Evolutionary conservation across 768 basidiomycete genomes (phyloP).

Genomic region (Rhodosporidiobolus odoratus): DNA sequence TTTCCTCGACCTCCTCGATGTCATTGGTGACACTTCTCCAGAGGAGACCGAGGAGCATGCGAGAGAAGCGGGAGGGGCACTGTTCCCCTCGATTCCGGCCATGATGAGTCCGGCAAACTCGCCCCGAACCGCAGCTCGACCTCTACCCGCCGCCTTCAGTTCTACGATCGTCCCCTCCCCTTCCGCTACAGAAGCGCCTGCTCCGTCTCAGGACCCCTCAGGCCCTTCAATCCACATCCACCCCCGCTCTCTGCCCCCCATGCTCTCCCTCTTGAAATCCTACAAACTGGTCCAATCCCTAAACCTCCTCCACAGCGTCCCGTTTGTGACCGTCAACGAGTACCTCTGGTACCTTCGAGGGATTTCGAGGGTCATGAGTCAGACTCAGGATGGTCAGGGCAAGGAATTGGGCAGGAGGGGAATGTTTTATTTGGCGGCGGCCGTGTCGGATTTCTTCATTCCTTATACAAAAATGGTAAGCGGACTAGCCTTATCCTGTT

Average conservation of each 20-base stretch:
- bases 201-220: not conserved
- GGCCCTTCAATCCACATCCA: slow-evolving; percentile 58
- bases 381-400: slow-evolving; percentile 24
- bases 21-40: slow-evolving; percentile 44
- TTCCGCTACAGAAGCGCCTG: not conserved
- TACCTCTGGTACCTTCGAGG: slow-evolving; percentile 87
- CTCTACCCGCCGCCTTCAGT: not conserved
- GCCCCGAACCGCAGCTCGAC: not conserved
- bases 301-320: slow-evolving; percentile 73
- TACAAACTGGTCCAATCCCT: slow-evolving; percentile 74
- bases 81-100: slow-evolving; percentile 31
- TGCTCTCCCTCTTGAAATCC: slow-evolving; percentile 65
- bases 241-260: slow-evolving; percentile 58
- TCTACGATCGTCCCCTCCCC: not conserved
- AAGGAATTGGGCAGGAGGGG: slow-evolving; percentile 58
- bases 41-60: not conserved
- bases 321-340: slow-evolving; percentile 90
- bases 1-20: slow-evolving; percentile 88
- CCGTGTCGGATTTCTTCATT: slow-evolving; percentile 96
- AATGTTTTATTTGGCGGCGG: slow-evolving; percentile 95
- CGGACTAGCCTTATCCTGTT: too few species aligned
- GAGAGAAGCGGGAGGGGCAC: slow-evolving; percentile 10
- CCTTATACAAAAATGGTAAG: slow-evolving; percentile 85
- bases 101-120: slow-evolving; percentile 16
- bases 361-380: slow-evolving; percentile 53